Percentiles rank a stretch among this genome's conserved stretches.
phyloP scores from a whole-genome alignment of 1,139 yeast genomes.

The Schwanniomyces etchellsii region DNA sequence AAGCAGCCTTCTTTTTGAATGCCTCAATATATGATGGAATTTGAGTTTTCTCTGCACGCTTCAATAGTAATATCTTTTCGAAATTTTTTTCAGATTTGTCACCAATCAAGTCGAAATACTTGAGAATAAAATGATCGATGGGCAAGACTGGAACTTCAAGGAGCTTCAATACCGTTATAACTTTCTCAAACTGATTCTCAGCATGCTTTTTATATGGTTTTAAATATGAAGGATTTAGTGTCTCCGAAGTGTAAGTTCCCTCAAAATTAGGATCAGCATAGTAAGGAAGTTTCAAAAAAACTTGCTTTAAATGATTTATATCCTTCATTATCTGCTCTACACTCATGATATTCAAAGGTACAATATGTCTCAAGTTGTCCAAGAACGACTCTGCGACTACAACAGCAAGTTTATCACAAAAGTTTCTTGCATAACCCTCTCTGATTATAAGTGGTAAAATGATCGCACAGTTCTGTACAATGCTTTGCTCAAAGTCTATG shows the following conservation, averaged over 20 bases:
- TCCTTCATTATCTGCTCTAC: conserved; percentile 83
- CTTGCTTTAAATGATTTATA: conserved; percentile 53
- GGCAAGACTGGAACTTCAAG: conserved; percentile 62
- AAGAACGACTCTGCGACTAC: conserved; percentile 52
- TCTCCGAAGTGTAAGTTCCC: conserved; percentile 9
- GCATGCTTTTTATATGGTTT: conserved; percentile 46
- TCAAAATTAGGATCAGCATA: conserved; percentile 29
- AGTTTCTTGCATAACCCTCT: conserved; percentile 64
- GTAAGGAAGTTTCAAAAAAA: conserved; percentile 49
- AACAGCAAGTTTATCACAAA: conserved; percentile 76
- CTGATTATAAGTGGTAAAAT: conserved; percentile 62
- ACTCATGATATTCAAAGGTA: conserved; percentile 62
- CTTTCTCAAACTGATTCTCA: conserved; percentile 40
- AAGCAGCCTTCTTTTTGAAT: conserved; percentile 53
- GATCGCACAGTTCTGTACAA: conserved; percentile 39
- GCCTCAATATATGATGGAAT: conserved; percentile 52
- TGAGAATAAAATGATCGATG: conserved; percentile 54
- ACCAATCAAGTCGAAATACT: conserved; percentile 62
- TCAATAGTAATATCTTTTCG: conserved; percentile 56
- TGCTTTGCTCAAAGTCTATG: conserved; percentile 45
- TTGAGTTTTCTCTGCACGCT: conserved; percentile 47
- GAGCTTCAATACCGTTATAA: conserved; percentile 63
- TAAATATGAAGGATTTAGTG: conserved; percentile 13
- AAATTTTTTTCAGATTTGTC: conserved; percentile 63
- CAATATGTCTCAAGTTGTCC: conserved; percentile 49